phyloP scores from a whole-genome alignment of 2,329 filamentous ascomycete species.

The Epichloe uncinata region DNA sequence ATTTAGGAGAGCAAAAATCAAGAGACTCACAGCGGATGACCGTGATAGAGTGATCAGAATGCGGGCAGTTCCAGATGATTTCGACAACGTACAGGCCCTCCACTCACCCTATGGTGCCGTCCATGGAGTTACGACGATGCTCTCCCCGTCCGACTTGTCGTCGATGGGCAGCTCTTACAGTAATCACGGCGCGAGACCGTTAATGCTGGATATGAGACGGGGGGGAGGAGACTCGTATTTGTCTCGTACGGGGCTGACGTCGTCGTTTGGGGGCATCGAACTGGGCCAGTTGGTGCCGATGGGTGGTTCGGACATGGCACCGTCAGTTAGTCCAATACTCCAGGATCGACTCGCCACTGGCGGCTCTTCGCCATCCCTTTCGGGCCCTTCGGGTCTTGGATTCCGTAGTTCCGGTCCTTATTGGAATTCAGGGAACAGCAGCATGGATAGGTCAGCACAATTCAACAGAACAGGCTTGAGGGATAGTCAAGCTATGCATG shows the following conservation, averaged over 20 bases:
- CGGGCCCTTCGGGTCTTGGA: conserved; percentile 30
- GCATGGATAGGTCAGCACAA: background rate
- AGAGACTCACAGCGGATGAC: conserved; percentile 56
- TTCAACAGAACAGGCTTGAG: background rate
- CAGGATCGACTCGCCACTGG: conserved; percentile 42
- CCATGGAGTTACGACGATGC: conserved; percentile 34
- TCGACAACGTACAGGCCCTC: conserved; percentile 55
- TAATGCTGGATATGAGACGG: conserved; percentile 57
- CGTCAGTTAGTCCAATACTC: conserved; percentile 41
- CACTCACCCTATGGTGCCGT: conserved; percentile 55
- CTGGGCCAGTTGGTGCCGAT: conserved; percentile 43
- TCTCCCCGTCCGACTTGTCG: conserved; percentile 30
- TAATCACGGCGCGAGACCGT: conserved; percentile 50
- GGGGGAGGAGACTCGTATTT: conserved; percentile 50
- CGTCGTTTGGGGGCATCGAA: conserved; percentile 52
- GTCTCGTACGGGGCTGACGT: conserved; percentile 53
- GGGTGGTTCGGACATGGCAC: conserved; percentile 40
- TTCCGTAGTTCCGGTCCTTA: background rate
- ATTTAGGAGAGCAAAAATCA: conserved; percentile 54
- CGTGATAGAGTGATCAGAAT: conserved; percentile 60
- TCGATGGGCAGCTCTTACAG: conserved; percentile 36
- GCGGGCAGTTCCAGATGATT: conserved; percentile 56
- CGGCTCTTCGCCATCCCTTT: conserved; percentile 31
- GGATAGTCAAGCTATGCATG: background rate
- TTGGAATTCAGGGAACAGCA: conserved; percentile 1